phyloP scores from a whole-genome alignment of 345 rosid genomes.

The Pseudoturritis turrita region DNA sequence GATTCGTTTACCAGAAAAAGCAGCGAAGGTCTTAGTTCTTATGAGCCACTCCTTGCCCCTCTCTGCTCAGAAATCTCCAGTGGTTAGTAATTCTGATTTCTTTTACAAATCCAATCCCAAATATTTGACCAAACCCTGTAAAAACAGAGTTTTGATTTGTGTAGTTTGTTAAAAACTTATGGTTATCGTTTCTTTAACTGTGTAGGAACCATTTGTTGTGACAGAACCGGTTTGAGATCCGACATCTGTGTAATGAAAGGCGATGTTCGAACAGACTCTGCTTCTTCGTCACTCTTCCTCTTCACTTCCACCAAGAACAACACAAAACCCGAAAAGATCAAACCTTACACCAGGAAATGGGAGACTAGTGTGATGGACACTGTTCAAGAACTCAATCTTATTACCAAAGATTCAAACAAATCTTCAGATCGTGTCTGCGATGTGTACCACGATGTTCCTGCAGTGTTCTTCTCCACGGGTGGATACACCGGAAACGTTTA shows the following conservation, averaged over 20 bases:
- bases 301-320: conserved; percentile 31
- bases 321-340: conserved; percentile 51
- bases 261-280: conserved; percentile 57
- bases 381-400: conserved; percentile 55
- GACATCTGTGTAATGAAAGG: conserved; percentile 80
- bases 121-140: neutral
- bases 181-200: neutral
- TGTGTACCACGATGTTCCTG: conserved; percentile 58
- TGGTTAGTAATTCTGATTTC: conserved; percentile 40
- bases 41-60: conserved; percentile 31
- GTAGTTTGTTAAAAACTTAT: neutral
- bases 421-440: conserved; percentile 39
- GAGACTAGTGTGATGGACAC: conserved; percentile 69
- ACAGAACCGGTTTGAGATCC: conserved; percentile 56
- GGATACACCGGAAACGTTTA: conserved; percentile 82
- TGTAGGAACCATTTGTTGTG: conserved; percentile 77
- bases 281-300: conserved; percentile 63
- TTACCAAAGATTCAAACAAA: conserved; percentile 29
- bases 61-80: conserved; percentile 49
- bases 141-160: neutral
- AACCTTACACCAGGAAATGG: conserved; percentile 89
- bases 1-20: conserved; percentile 48
- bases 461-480: conserved; percentile 77
- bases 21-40: conserved; percentile 30
- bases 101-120: neutral